Base-by-base conservation (phyloP, 345 rosid genomes). In the Kandelia obovata region DNA sequence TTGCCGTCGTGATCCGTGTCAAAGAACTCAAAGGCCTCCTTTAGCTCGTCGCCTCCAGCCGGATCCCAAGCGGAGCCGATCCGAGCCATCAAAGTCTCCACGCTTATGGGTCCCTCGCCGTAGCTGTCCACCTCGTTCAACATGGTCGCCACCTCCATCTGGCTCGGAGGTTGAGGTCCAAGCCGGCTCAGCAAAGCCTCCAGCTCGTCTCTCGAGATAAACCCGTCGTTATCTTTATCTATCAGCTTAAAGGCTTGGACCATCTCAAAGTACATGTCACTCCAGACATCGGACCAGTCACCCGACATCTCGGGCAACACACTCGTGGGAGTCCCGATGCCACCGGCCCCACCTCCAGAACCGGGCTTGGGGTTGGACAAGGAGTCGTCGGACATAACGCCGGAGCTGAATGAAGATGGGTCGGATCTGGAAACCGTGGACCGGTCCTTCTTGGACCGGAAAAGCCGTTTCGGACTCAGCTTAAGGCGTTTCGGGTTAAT, bases 1-100 rank as follows among this genome's bases (percentile, higher is more conserved):
- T 37, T 84, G n/a, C 98, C 99, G 72, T 95, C 96, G 25, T 82
- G 92, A 79, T 95, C 97, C 35, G 80, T 74, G 72, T 95, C 99
- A 15, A 92, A 95, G 59, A 71, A 80, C 62, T 86, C 89, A 16
- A 95, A 95, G 2, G 91, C 83, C 75, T 87, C 96, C 52, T 78
- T 79, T 47, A 95, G 81, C 82, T 95, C 99, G 60, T 79, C 81
- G 56, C 72, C 81, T 39, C 86, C 84, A 0, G 85, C 83, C 1
- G 84, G 81, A 66, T 78, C 86, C 71, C 80, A 69, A 1, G 78
- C 78, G 16, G 90, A 62, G 6, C 83, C 87, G 8, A 75, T 80
- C 39, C 74, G 83, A 66, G 43, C 74, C 73, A 82, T 73, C 13
- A 95, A 74, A 16, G 83, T 83, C 19, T 87, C 91, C 5, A 95